These are phyloP conservation scores for Phytophthora melonis DNA, from an alignment of 352 stramenopile genomes.

Conservation along the genomic window DNA sequence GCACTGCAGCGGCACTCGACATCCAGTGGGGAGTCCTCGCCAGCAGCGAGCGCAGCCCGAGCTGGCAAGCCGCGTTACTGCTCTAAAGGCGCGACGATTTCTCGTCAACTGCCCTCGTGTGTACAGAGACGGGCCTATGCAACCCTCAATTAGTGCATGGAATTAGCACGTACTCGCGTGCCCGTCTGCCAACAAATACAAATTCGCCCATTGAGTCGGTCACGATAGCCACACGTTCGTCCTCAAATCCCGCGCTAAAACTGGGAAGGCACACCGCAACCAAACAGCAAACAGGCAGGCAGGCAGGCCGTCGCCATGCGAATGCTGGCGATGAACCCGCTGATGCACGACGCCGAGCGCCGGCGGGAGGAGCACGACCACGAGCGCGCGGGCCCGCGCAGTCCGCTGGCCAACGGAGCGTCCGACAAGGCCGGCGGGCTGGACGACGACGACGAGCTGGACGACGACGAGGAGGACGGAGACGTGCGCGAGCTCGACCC, in stretches of 20 bases:
- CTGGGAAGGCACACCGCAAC: slow-evolving; percentile 1
- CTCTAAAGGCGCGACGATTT: background rate
- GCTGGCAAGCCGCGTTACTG: background rate
- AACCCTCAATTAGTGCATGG: too few species aligned
- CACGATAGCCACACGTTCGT: background rate
- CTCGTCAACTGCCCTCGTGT: background rate
- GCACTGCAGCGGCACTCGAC: too few species aligned
- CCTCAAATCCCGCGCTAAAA: background rate
- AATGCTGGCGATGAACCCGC: slow-evolving; percentile 44
- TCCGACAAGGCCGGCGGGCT: slow-evolving; percentile 19
- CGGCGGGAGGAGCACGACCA: slow-evolving; percentile 10
- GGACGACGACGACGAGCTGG: slow-evolving; percentile 7
- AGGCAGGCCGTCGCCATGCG: slow-evolving; percentile 22
- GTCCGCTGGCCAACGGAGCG: slow-evolving; percentile 12
- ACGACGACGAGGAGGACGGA: slow-evolving; percentile 1
- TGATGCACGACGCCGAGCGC: slow-evolving; percentile 32
- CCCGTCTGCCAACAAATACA: background rate
- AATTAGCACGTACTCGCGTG: slow-evolving; percentile 2
- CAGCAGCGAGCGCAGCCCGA: background rate
- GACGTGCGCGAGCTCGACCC: slow-evolving; percentile 38
- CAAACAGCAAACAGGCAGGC: slow-evolving; percentile 31
- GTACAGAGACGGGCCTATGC: background rate
- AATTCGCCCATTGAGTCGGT: background rate
- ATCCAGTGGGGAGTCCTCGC: background rate
- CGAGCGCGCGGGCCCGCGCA: slow-evolving; percentile 4